Evolutionary conservation across 257 asterid species (phyloP).

Genomic region (Penstemon barbatus): DNA sequence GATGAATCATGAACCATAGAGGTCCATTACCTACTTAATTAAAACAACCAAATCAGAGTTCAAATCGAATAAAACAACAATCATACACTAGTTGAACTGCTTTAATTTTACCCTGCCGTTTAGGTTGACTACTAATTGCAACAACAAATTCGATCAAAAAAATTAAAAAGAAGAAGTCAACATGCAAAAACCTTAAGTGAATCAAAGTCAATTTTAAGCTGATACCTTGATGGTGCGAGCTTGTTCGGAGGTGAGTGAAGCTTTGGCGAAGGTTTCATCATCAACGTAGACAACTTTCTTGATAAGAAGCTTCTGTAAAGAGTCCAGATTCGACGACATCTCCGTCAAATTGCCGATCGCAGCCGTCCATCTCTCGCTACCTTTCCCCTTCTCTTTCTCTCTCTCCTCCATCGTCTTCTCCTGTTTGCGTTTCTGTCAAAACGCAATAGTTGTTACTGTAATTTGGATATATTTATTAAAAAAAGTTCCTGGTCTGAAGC

Average conservation of each 20-base stretch:
- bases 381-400: conserved; percentile 54
- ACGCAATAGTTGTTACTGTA: too few species aligned
- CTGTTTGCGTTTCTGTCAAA: neutral
- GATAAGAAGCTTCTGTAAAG: conserved; percentile 69
- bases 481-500: too few species aligned
- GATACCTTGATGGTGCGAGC: conserved; percentile 85
- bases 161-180: too few species aligned
- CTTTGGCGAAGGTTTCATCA: conserved; percentile 84
- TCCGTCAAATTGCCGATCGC: conserved; percentile 86
- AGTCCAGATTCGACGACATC: conserved; percentile 73
- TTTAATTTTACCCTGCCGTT: too few species aligned
- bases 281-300: conserved; percentile 87
- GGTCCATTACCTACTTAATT: neutral
- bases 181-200: too few species aligned
- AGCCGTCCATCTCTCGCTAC: conserved; percentile 81
- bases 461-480: too few species aligned
- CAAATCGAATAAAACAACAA: neutral
- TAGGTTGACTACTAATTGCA: too few species aligned
- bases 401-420: conserved; percentile 49
- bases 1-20: neutral
- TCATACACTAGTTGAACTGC: too few species aligned
- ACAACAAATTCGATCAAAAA: too few species aligned
- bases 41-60: neutral
- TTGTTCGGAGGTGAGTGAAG: conserved; percentile 82
- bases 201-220: too few species aligned